phyloP scores from a whole-genome alignment of 2,329 filamentous ascomycete species.

The Phaeosphaeria sp. region DNA sequence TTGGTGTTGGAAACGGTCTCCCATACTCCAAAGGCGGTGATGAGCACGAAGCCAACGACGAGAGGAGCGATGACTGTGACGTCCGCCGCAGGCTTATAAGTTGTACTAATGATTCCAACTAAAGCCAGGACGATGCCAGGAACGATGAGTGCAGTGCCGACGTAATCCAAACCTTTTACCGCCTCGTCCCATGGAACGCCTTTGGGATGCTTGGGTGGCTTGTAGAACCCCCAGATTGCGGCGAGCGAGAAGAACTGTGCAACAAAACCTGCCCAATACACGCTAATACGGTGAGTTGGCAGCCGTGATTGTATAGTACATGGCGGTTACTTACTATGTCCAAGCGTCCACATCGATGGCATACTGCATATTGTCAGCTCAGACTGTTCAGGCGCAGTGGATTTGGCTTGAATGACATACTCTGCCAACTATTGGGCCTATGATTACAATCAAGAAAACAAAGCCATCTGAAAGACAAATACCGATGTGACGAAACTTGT shows the following conservation, averaged over 20 bases:
- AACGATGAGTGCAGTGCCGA: conserved; percentile 36
- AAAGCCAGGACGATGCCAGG: conserved; percentile 35
- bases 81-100: conserved; percentile 29
- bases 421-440: conserved; percentile 56
- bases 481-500: conserved; percentile 14
- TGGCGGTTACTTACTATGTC: no score
- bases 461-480: conserved; percentile 44
- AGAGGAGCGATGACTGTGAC: conserved; percentile 41
- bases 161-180: conserved; percentile 41
- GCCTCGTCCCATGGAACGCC: conserved; percentile 34
- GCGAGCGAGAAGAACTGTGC: conserved; percentile 30
- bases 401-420: conserved; percentile 17
- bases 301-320: no score
- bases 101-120: conserved; percentile 44
- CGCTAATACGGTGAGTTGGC: conserved; percentile 1
- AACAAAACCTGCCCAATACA: conserved; percentile 32
- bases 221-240: conserved; percentile 27
- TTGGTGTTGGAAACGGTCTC: conserved; percentile 36
- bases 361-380: conserved; percentile 12
- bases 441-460: conserved; percentile 56
- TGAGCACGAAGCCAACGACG: conserved; percentile 41
- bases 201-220: conserved; percentile 36
- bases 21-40: conserved; percentile 45
- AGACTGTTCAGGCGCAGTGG: background rate
- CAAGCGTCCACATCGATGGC: conserved; percentile 21